phyloP scores from a whole-genome alignment of 2,329 filamentous ascomycete species.

The Cladophialophora chaetospira region DNA sequence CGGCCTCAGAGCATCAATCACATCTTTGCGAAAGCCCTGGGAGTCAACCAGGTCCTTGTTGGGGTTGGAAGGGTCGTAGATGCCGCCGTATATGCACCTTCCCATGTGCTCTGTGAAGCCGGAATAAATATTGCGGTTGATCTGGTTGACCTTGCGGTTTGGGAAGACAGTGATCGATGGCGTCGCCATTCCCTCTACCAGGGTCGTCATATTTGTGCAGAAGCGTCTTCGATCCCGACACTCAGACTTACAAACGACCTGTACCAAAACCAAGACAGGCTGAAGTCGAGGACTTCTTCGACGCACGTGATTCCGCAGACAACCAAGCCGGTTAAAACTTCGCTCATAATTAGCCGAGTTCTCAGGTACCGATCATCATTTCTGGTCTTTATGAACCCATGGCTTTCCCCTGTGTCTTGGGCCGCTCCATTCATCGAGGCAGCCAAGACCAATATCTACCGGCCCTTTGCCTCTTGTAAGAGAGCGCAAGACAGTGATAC shows the following conservation, averaged over 20 bases:
- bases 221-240: neutral
- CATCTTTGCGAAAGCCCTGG: slow-evolving; percentile 76
- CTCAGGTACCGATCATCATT: too few species aligned
- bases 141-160: slow-evolving; percentile 66
- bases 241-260: neutral
- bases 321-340: too few species aligned
- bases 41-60: slow-evolving; percentile 62
- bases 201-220: slow-evolving; percentile 65
- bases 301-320: too few species aligned
- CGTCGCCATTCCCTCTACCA: slow-evolving; percentile 63
- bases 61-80: slow-evolving; percentile 75
- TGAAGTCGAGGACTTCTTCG: too few species aligned
- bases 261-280: neutral
- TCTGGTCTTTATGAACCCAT: too few species aligned
- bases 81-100: slow-evolving; percentile 82
- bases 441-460: too few species aligned
- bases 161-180: slow-evolving; percentile 68
- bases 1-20: slow-evolving; percentile 71
- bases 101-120: slow-evolving; percentile 93
- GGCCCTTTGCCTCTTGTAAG: too few species aligned
- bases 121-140: slow-evolving; percentile 79
- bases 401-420: too few species aligned
- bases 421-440: too few species aligned
- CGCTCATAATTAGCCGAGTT: too few species aligned
- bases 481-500: neutral